Percentiles rank a stretch among this genome's conserved stretches.
Conservation (phyloP, 495 filamentous ascomycete genomes). For the Lichenothelia convexa region DNA sequence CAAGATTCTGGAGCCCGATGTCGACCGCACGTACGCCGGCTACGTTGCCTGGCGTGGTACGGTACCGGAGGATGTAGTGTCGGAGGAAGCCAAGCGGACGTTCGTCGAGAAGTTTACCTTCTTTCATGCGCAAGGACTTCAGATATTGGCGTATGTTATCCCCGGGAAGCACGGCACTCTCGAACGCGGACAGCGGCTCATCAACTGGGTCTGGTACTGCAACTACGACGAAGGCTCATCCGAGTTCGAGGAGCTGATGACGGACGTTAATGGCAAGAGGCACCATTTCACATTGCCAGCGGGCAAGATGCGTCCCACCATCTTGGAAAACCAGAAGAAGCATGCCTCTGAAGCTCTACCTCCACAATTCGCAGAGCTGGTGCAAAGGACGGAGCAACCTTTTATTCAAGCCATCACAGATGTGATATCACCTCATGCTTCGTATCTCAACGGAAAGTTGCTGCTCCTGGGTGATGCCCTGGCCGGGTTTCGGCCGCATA, state of each 20-base stretch:
- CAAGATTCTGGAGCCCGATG: constrained; percentile 24
- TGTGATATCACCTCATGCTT: constrained; percentile 25
- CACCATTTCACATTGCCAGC: constrained; percentile 32
- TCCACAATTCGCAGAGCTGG: constrained; percentile 34
- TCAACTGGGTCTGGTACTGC: constrained; percentile 41
- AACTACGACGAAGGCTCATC: constrained; percentile 29
- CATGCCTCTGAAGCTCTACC: constrained; percentile 26
- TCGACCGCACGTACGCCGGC: constrained; percentile 34
- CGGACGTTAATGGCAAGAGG: constrained; percentile 27
- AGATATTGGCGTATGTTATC: constrained; percentile 35
- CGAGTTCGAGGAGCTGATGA: constrained; percentile 33
- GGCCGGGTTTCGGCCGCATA: constrained; percentile 37
- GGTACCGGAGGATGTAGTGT: constrained; percentile 24
- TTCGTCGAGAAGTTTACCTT: constrained; percentile 27
- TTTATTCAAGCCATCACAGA: constrained; percentile 40
- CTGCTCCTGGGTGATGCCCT: constrained; percentile 38
- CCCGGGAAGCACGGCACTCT: constrained; percentile 30
- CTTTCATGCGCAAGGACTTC: constrained; percentile 25
- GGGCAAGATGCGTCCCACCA: constrained; percentile 24
- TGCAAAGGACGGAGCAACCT: constrained; percentile 27
- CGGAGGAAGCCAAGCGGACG: constrained; percentile 11
- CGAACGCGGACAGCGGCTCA: constrained; percentile 26
- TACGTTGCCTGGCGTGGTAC: constrained; percentile 39
- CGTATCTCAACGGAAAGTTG: constrained; percentile 30
- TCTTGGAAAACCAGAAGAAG: constrained; percentile 27